Conservation (phyloP, 345 rosid genomes). For the Eucalyptus sideroxylon region DNA sequence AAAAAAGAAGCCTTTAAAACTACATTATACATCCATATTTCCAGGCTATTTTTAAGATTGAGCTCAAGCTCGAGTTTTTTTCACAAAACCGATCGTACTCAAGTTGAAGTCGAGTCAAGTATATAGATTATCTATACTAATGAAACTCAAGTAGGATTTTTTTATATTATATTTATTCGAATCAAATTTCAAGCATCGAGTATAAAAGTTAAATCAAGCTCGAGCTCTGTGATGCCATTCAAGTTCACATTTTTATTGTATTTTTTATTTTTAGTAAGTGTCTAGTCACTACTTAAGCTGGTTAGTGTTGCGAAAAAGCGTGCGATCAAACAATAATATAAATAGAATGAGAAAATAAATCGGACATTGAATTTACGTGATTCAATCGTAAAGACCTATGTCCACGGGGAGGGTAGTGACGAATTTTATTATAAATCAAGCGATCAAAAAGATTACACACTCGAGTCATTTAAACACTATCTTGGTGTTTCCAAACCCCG, state of each 20-base stretch:
- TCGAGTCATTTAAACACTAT: too few relatives aligned
- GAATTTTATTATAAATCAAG: too few relatives aligned
- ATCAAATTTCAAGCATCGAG: accelerated
- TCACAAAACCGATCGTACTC: background rate
- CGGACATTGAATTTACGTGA: too few relatives aligned
- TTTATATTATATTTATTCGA: background rate
- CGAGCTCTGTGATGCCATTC: background rate
- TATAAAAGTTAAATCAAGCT: background rate
- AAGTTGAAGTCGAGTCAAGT: background rate
- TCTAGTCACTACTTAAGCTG: background rate
- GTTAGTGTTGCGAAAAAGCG: background rate
- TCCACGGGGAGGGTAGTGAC: too few relatives aligned
- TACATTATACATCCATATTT: background rate
- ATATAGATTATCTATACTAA: background rate
- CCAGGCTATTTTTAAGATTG: background rate
- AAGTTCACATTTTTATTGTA: background rate
- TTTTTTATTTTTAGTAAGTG: too few relatives aligned
- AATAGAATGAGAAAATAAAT: too few relatives aligned
- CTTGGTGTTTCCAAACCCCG: too few relatives aligned
- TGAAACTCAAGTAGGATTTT: background rate
- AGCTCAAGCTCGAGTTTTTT: background rate
- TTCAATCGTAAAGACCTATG: too few relatives aligned
- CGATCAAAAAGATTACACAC: too few relatives aligned
- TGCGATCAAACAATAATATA: too few relatives aligned
- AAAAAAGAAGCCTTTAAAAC: background rate